Base-by-base conservation (phyloP, 208 protist species). In the Novymonas esmeraldas region DNA sequence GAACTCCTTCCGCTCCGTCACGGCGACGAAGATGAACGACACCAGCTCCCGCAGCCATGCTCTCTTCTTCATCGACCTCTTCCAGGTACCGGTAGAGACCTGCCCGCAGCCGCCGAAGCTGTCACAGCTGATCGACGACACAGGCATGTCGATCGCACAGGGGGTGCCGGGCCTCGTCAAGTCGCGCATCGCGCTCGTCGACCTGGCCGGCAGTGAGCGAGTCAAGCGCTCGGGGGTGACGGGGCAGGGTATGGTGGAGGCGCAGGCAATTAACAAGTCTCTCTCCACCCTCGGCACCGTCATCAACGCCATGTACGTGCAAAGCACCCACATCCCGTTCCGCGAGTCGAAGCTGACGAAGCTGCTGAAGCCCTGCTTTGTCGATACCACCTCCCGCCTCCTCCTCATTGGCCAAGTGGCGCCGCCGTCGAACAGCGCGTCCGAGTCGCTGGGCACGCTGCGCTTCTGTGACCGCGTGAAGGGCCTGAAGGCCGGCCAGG, bases 141-240 rank as follows among this genome's bases (percentile, higher is more conserved):
- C 78, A 44, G 79, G 81, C 2, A 51, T 77, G 42, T 73, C 71
- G 28, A 44, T 55, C 18, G 69, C 67, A 6, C 72, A 80, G 36
- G 65, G 70, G 22, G 81, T 92, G 16, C 67, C 81, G 2, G 92
- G 93, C n/a, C 76, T 97, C 24, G 90, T 92, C 10, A 82, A 82
- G 22, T 97, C 93, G 10, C 96, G 96, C 57, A 94, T 99, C 38
- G 78, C 98, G 22, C 89, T 99, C 33, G 95, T 98, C 13, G 98
- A 99, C 80, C 89, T 99, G n/a, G 98, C 97, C 36, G 95, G 94
- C 34, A 96, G 89, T 45, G 96, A 98, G 76, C 76, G 94, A 0
- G 79, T 96, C 20, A 98, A 98, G 68, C 79, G 86, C 29, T 97
- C 93, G 10, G 89, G 89, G 48, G 90, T 92, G 3, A 80, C 74